These are phyloP conservation scores for Colletotrichum camelliae DNA, from an alignment of 2,329 filamentous ascomycete species.

Conservation along the genomic window DNA sequence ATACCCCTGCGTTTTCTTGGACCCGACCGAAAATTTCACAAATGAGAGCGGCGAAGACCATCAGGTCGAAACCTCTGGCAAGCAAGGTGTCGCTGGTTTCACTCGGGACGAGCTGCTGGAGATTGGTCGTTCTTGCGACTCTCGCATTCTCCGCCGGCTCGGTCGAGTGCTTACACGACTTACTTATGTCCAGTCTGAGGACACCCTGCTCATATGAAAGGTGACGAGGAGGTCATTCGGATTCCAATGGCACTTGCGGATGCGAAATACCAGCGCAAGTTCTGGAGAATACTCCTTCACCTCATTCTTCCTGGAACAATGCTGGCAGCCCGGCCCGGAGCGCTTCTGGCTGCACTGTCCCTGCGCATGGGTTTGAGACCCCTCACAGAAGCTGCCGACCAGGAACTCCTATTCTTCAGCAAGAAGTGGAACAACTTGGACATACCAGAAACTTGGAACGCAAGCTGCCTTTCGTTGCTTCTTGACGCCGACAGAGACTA, in stretches of 20 bases:
- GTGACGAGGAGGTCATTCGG: conserved; percentile 37
- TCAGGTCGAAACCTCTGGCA: background rate
- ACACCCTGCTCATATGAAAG: conserved; percentile 47
- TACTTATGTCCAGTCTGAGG: conserved; percentile 44
- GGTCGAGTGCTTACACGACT: conserved; percentile 52
- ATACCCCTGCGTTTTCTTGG: conserved; percentile 55
- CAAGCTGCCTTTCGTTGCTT: conserved; percentile 48
- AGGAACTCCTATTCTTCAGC: conserved; percentile 45
- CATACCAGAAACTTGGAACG: conserved; percentile 55
- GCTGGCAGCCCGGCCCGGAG: conserved; percentile 47
- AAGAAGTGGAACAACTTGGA: conserved; percentile 52
- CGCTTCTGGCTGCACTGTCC: conserved; percentile 51
- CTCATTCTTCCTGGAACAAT: conserved; percentile 53
- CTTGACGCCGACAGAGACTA: conserved; percentile 50
- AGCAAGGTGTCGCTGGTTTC: conserved; percentile 37
- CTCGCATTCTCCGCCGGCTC: conserved; percentile 50
- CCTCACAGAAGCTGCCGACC: conserved; percentile 43
- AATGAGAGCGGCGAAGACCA: conserved; percentile 24
- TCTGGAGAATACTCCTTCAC: conserved; percentile 56
- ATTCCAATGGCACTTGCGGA: conserved; percentile 49
- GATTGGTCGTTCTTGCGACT: conserved; percentile 56
- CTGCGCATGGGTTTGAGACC: conserved; percentile 52
- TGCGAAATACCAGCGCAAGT: conserved; percentile 37
- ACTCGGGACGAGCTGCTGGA: conserved; percentile 53
- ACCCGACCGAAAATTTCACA: conserved; percentile 49